phyloP scores from a whole-genome alignment of 306 rosid genomes.

The Herpetospermum pedunculosum region DNA sequence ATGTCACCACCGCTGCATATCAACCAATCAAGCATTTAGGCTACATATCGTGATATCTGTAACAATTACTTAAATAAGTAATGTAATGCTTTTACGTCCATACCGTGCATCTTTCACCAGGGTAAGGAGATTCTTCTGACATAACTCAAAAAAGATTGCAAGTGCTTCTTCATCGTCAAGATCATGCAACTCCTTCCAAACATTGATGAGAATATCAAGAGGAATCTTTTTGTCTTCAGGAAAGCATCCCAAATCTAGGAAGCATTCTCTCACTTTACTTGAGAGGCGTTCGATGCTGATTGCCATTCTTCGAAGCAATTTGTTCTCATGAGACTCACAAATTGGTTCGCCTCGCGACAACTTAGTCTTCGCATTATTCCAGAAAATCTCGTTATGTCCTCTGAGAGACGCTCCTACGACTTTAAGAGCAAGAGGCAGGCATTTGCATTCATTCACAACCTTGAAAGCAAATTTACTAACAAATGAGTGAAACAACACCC shows the following conservation, averaged over 20 bases:
- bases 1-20: constrained; percentile 50
- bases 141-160: constrained; percentile 70
- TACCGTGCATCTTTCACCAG: constrained; percentile 70
- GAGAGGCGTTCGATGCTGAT: constrained; percentile 42
- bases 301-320: constrained; percentile 60
- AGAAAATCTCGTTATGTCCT: constrained; percentile 57
- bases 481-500: background rate
- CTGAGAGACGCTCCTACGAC: constrained; percentile 80
- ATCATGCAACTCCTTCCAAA: constrained; percentile 78
- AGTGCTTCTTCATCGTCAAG: constrained; percentile 58
- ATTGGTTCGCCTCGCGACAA: constrained; percentile 64
- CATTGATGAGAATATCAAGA: constrained; percentile 62
- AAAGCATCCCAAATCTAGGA: constrained; percentile 71
- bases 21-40: constrained; percentile 12
- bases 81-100: background rate
- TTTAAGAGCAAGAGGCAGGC: constrained; percentile 88
- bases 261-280: constrained; percentile 52
- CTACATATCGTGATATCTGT: background rate
- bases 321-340: constrained; percentile 53
- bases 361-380: constrained; percentile 60
- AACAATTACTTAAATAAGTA: background rate
- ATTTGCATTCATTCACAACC: constrained; percentile 76
- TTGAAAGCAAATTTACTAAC: constrained; percentile 4
- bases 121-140: constrained; percentile 70
- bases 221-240: constrained; percentile 88